A percentile compares a stretch with the other conserved stretches of the same genome.
Evolutionary conservation across 116 monocot species (phyloP).

Genomic region (Trichopus zeylanicus): DNA sequence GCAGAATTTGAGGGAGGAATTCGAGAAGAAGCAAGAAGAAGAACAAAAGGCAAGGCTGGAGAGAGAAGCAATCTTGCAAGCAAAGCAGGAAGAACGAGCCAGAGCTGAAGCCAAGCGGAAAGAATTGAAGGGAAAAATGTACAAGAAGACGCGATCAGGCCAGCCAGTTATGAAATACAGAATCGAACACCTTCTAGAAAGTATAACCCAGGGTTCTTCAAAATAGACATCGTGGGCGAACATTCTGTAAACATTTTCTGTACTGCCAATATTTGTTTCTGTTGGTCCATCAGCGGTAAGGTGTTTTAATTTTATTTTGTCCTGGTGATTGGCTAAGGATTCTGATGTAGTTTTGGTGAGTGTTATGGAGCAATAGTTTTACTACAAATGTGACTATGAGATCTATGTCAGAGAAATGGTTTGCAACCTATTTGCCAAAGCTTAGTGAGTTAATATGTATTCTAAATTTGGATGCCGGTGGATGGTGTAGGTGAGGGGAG

Average conservation of each 20-base stretch:
- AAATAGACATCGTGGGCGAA: neutral
- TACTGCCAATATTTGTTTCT: neutral
- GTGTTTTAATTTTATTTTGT: neutral
- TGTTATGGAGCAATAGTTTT: no score
- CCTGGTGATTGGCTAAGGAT: no score
- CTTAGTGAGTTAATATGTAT: no score
- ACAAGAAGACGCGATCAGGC: conserved; percentile 74
- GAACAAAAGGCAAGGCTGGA: conserved; percentile 66
- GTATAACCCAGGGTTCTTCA: conserved; percentile 17
- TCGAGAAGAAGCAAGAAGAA: conserved; percentile 53
- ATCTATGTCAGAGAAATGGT: no score
- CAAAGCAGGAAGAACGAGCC: conserved; percentile 42
- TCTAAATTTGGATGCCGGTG: no score
- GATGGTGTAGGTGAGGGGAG: no score
- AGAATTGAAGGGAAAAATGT: conserved; percentile 57
- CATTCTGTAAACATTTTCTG: neutral
- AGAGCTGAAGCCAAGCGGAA: conserved; percentile 53
- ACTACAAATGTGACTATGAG: no score
- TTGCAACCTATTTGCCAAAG: no score
- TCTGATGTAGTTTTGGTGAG: no score
- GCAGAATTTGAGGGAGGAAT: conserved; percentile 53
- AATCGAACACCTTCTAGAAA: conserved; percentile 60
- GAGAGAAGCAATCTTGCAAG: conserved; percentile 43
- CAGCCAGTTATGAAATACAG: conserved; percentile 94
- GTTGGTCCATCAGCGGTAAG: no score